These are phyloP conservation scores for Suhomyces guaymorum DNA, from an alignment of 1,139 yeast species.

Conservation along the genomic window DNA sequence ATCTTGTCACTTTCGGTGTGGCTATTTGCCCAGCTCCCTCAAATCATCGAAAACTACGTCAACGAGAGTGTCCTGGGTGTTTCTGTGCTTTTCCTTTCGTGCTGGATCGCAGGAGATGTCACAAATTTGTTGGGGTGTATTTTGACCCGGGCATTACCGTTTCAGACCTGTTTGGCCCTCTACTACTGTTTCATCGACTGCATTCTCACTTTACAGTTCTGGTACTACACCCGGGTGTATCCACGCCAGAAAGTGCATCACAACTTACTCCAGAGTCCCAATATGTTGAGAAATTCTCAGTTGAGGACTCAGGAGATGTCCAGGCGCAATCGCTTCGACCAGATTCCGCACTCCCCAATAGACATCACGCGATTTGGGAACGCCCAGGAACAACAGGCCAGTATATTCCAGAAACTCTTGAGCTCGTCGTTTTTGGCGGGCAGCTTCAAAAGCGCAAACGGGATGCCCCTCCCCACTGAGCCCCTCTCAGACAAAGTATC, in stretches of 20 bases:
- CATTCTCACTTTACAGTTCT: slow-evolving; percentile 25
- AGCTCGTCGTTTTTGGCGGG: slow-evolving; percentile 9
- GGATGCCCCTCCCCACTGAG: not conserved
- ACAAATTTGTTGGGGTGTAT: slow-evolving; percentile 27
- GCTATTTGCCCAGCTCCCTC: slow-evolving; percentile 33
- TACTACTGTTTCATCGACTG: slow-evolving; percentile 29
- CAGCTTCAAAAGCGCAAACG: slow-evolving; percentile 8
- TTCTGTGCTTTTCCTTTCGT: slow-evolving; percentile 22
- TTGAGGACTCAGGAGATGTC: too few relatives aligned
- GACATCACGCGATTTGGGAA: slow-evolving; percentile 7
- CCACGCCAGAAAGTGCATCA: slow-evolving; percentile 21
- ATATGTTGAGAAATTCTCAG: slow-evolving; percentile 15
- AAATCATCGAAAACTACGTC: slow-evolving; percentile 26
- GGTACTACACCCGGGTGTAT: slow-evolving; percentile 28
- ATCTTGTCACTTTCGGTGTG: slow-evolving; percentile 31
- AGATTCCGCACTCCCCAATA: slow-evolving; percentile 13
- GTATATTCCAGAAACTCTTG: slow-evolving; percentile 10
- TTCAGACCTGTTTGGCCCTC: slow-evolving; percentile 27
- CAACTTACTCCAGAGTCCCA: slow-evolving; percentile 21
- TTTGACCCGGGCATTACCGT: slow-evolving; percentile 27
- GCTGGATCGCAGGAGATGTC: slow-evolving; percentile 29
- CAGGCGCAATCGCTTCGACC: too few relatives aligned
- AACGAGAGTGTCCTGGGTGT: slow-evolving; percentile 28
- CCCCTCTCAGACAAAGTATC: too few relatives aligned
- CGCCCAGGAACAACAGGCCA: not conserved